phyloP scores from a whole-genome alignment of 176 grass and related monocot genomes.

The Aegilops umbellulata region DNA sequence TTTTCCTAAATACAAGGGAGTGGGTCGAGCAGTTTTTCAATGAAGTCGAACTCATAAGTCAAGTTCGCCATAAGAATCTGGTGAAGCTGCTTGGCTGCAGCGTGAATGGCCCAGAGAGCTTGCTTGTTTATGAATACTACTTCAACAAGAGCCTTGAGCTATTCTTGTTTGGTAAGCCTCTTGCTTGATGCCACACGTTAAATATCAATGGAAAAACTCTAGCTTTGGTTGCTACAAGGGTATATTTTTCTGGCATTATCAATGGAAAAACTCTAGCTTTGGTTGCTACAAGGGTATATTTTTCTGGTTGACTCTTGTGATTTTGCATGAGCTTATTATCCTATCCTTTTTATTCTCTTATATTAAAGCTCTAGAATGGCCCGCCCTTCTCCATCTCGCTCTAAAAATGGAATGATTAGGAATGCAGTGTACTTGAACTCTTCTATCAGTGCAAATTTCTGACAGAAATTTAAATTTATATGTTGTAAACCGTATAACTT shows the following conservation, averaged over 20 bases:
- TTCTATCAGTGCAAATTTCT: background rate
- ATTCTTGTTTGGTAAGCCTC: slow-evolving; percentile 71
- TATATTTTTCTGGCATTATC: background rate
- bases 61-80: slow-evolving; percentile 79
- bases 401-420: background rate
- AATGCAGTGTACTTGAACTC: background rate
- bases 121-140: slow-evolving; percentile 93
- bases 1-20: slow-evolving; percentile 79
- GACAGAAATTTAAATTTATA: background rate
- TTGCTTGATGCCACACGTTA: background rate
- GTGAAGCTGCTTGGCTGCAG: slow-evolving; percentile 84
- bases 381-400: background rate
- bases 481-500: slow-evolving; percentile 1
- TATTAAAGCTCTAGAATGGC: background rate
- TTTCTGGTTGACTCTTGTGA: background rate
- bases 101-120: slow-evolving; percentile 74
- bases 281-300: background rate
- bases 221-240: background rate
- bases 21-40: slow-evolving; percentile 83
- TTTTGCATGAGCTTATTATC: background rate
- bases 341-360: background rate
- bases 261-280: background rate
- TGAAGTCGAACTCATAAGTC: slow-evolving; percentile 82
- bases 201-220: background rate
- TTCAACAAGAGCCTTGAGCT: slow-evolving; percentile 76